These are phyloP conservation scores for Sparassis latifolia DNA, from an alignment of 1,284 basidiomycete genomes.

Conservation along the genomic window DNA sequence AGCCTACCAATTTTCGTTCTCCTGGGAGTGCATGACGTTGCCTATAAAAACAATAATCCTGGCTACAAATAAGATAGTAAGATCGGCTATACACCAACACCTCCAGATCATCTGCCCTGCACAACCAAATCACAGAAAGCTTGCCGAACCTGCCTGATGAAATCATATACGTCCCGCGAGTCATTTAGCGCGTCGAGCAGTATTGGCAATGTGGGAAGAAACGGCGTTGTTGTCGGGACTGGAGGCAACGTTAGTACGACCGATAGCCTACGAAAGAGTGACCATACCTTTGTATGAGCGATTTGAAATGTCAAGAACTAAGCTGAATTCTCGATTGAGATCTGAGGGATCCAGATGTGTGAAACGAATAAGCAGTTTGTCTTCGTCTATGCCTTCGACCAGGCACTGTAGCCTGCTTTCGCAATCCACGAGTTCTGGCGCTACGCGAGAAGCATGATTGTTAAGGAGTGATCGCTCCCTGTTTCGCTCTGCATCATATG, in stretches of 20 bases:
- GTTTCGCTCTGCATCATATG: conserved; percentile 47
- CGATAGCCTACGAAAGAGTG: not conserved
- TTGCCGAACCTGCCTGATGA: conserved; percentile 50
- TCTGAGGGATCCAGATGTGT: conserved; percentile 56
- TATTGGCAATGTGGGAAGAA: conserved; percentile 54
- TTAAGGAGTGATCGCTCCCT: conserved; percentile 58
- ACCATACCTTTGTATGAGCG: conserved; percentile 61
- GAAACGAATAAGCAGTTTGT: conserved; percentile 72
- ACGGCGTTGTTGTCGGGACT: conserved; percentile 68
- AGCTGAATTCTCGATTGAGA: conserved; percentile 55
- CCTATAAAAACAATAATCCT: no score
- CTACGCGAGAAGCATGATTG: conserved; percentile 47
- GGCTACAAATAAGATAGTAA: not conserved
- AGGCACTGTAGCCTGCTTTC: conserved; percentile 57
- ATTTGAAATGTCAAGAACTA: conserved; percentile 69
- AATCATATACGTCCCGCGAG: conserved; percentile 52
- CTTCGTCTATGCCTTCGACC: conserved; percentile 70
- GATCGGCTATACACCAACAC: not conserved
- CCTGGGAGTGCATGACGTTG: no score
- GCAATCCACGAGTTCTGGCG: conserved; percentile 51
- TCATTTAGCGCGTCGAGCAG: conserved; percentile 61
- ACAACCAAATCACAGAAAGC: conserved; percentile 25
- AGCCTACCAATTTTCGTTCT: no score
- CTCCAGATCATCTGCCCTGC: not conserved
- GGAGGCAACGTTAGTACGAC: not conserved